phyloP scores from a whole-genome alignment of 2,329 filamentous ascomycete genomes.

The Penicillium aurantiogriseum region DNA sequence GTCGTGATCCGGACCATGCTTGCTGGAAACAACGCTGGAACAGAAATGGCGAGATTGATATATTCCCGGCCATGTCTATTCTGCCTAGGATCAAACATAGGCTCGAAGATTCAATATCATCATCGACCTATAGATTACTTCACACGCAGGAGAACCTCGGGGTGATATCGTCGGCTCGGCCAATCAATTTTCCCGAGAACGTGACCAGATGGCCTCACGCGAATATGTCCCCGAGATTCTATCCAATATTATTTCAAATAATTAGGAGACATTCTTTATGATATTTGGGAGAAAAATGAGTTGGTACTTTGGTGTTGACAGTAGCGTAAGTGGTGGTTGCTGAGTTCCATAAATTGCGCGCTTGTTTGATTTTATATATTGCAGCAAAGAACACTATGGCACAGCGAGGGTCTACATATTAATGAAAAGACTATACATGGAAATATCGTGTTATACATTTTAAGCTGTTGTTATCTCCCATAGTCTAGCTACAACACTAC shows the following conservation, averaged over 20 bases:
- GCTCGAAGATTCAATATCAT: neutral
- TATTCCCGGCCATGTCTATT: slow-evolving; percentile 4
- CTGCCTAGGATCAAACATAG: neutral
- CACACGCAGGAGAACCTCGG: neutral
- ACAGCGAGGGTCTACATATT: neutral
- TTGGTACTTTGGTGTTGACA: neutral
- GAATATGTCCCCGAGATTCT: neutral
- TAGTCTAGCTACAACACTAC: neutral
- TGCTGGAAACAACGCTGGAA: slow-evolving; percentile 13
- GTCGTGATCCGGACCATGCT: slow-evolving; percentile 11
- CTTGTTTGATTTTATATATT: neutral
- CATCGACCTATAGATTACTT: neutral
- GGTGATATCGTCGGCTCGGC: slow-evolving; percentile 7
- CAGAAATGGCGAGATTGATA: slow-evolving; percentile 10
- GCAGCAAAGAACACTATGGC: neutral
- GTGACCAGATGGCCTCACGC: neutral
- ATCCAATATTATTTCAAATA: neutral
- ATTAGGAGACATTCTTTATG: neutral
- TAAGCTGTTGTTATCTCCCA: too few relatives aligned
- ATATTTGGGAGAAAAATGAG: neutral
- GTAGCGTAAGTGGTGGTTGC: neutral
- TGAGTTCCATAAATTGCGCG: neutral
- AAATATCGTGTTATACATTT: too few relatives aligned
- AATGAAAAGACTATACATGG: too few relatives aligned
- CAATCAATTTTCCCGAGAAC: slow-evolving; percentile 1